These are phyloP conservation scores for Podospora pseudocomata DNA, from an alignment of 495 filamentous ascomycete species.

Conservation along the genomic window DNA sequence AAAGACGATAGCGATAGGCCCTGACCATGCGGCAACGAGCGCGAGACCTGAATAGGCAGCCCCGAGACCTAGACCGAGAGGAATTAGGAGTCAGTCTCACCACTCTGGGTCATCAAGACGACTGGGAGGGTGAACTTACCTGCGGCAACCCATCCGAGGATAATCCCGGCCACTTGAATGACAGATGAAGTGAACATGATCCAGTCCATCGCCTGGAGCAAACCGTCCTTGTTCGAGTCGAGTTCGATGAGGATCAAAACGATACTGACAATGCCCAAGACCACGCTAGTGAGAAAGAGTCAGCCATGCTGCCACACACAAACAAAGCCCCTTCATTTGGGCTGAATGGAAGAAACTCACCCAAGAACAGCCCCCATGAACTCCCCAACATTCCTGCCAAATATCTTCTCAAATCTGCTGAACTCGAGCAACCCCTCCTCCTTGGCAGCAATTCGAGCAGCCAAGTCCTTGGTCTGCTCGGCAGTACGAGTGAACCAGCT, in stretches of 20 bases:
- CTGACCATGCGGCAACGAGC: background rate
- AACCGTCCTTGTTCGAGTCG: background rate
- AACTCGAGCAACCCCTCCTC: background rate
- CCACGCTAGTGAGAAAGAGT: background rate
- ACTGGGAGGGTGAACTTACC: background rate
- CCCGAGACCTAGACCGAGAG: background rate
- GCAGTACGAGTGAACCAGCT: background rate
- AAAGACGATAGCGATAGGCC: background rate
- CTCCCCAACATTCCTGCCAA: background rate
- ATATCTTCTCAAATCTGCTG: background rate
- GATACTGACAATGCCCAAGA: background rate
- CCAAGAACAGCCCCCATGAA: background rate
- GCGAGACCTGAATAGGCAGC: background rate
- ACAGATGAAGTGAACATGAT: background rate
- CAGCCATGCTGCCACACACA: background rate
- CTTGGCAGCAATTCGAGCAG: background rate
- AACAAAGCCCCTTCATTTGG: background rate
- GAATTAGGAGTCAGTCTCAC: no score
- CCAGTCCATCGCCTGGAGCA: background rate
- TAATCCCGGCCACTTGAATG: background rate
- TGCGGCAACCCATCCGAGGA: background rate
- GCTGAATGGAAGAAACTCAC: background rate
- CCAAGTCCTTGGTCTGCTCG: background rate
- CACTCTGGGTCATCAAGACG: no score
- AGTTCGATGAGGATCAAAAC: background rate